Evolutionary conservation across 1,284 basidiomycete genomes (phyloP), one percentile per base, ranked within the genome.

Genomic region (Meira miltonrushii): DNA sequence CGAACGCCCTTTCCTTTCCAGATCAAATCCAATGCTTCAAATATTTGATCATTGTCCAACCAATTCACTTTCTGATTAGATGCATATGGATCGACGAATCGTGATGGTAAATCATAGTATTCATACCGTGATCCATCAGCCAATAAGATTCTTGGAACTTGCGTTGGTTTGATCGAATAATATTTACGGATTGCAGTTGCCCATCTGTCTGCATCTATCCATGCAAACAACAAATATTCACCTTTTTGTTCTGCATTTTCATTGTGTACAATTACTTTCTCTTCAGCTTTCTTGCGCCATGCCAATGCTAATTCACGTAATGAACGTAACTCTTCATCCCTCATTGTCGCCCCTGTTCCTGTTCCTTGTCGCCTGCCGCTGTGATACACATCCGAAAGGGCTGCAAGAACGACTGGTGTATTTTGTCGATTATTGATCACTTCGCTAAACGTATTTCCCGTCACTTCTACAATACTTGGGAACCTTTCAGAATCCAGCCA

Each of bases 151-250:
- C 48, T 43, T 11, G 72, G 72, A 9, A 61, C 55, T n/a, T 58
- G 19, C 37, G 48, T 23, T 3, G 62, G 51, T 15, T 64, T 58
- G 28, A 69, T 55, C 12, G 59, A 55, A 38, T 71, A 69, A n/a
- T 66, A 67, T 54, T 67, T 67, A 8, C 25, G 53, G 13, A 78
- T 59, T 17, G 67, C 62, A 21, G 59, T 61, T 39, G 64, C 66
- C 63, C 67, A 71, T 15, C 71, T 67, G 44, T 75, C 71, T 0
- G 66, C 67, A 57, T 78, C 74, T 57, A 77, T 72, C 72, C 72
- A 78, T 1, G 66, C 72, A 49, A 68, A 78, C 2, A 74, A 40
- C 8, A 71, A 57, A 9, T 59, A 41, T 19, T 58, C 40, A 2
- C 15, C 10, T 0, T 43, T 55, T 11, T 1, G 58, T 10, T 41